Conservation (phyloP, 1,284 basidiomycete species). For the Entoloma clypeatum region DNA sequence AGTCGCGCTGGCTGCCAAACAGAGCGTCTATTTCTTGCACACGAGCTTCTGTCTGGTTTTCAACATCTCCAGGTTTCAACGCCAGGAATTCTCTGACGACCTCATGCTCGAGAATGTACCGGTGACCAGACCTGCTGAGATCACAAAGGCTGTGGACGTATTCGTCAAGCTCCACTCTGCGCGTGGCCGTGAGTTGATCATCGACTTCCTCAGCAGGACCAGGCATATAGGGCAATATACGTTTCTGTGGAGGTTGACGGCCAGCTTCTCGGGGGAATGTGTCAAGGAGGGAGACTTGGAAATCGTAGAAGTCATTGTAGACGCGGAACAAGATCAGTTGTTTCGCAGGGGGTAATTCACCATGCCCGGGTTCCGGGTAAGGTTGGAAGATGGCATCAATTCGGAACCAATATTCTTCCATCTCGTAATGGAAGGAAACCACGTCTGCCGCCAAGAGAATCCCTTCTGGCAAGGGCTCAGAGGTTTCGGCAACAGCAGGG, state of each 20-base stretch:
- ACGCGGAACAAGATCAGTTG: constrained; percentile 90
- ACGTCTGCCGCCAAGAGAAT: constrained; percentile 87
- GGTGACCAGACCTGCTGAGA: constrained; percentile 60
- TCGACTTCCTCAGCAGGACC: constrained; percentile 86
- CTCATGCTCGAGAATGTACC: constrained; percentile 79
- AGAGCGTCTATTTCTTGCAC: constrained; percentile 54
- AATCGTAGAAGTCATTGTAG: constrained; percentile 99
- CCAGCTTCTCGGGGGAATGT: constrained; percentile 90
- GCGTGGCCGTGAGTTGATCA: constrained; percentile 78
- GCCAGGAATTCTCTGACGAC: constrained; percentile 86
- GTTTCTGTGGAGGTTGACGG: constrained; percentile 53
- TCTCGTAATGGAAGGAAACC: constrained; percentile 95
- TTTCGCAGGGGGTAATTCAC: constrained; percentile 60
- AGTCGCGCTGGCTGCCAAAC: constrained; percentile 32
- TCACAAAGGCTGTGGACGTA: constrained; percentile 82
- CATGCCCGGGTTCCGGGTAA: constrained; percentile 54
- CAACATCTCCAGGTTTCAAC: constrained; percentile 84
- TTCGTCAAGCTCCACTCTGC: constrained; percentile 82
- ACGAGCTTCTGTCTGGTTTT: constrained; percentile 59
- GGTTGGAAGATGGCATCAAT: constrained; percentile 88
- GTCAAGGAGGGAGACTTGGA: constrained; percentile 87
- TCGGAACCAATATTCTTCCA: constrained; percentile 97
- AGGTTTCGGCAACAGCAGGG: constrained; percentile 31
- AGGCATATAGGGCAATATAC: constrained; percentile 94
- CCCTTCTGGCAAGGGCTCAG: constrained; percentile 68